Evolutionary conservation across 2,329 filamentous ascomycete genomes (phyloP).

Genomic region (Claviceps africana): DNA sequence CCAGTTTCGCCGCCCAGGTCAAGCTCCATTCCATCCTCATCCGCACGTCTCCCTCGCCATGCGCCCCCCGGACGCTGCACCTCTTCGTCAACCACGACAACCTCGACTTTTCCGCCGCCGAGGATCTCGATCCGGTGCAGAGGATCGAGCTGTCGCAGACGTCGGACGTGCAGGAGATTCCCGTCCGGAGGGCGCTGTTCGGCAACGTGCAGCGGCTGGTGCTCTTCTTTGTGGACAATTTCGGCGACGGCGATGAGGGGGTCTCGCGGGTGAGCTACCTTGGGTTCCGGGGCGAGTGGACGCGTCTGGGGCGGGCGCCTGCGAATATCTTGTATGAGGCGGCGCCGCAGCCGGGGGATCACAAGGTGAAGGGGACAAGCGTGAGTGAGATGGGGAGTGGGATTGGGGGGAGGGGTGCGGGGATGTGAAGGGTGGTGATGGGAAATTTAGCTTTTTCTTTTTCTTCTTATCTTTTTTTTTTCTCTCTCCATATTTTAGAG

Average conservation of each 20-base stretch:
- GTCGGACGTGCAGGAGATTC: constrained; percentile 71
- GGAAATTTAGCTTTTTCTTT: background rate
- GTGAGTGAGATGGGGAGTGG: constrained; percentile 41
- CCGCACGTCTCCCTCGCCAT: constrained; percentile 56
- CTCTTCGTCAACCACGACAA: constrained; percentile 78
- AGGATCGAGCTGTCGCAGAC: constrained; percentile 65
- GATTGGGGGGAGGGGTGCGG: constrained; percentile 31
- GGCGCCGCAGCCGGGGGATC: constrained; percentile 80
- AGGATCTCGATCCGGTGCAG: constrained; percentile 58
- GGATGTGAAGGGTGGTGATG: constrained; percentile 11
- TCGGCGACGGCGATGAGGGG: constrained; percentile 65
- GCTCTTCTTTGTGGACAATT: constrained; percentile 89
- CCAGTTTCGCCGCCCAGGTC: constrained; percentile 81
- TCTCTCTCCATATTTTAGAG: too few species aligned
- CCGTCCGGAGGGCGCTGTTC: constrained; percentile 79
- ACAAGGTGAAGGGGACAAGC: constrained; percentile 48
- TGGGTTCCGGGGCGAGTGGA: constrained; percentile 91
- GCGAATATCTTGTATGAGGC: constrained; percentile 85
- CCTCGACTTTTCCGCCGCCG: constrained; percentile 68
- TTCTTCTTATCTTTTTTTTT: too few species aligned
- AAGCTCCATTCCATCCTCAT: constrained; percentile 83
- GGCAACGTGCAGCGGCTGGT: constrained; percentile 69
- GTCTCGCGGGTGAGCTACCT: constrained; percentile 68
- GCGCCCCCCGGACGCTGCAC: constrained; percentile 70
- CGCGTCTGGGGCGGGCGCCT: constrained; percentile 58